phyloP scores from a whole-genome alignment of 2,329 filamentous ascomycete genomes.

The Ceratocystis albifundus region DNA sequence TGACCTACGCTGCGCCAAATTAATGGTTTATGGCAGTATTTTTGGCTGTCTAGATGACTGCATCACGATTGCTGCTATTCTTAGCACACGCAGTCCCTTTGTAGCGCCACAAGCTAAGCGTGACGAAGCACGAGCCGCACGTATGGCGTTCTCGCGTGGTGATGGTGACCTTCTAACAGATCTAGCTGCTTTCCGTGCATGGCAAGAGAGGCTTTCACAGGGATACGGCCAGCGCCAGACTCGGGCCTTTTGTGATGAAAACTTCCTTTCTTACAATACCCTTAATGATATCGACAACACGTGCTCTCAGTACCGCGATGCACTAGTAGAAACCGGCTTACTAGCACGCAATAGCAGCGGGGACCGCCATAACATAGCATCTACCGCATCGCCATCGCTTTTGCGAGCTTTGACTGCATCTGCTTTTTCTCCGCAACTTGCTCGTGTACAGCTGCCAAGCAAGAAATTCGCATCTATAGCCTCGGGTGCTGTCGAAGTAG shows the following conservation, averaged over 20 bases:
- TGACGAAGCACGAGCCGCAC: slow-evolving; percentile 67
- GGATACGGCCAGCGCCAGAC: slow-evolving; percentile 51
- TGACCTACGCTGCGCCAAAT: slow-evolving; percentile 81
- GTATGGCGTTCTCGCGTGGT: slow-evolving; percentile 58
- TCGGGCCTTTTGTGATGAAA: slow-evolving; percentile 68
- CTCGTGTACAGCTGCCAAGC: slow-evolving; percentile 83
- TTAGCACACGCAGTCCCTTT: slow-evolving; percentile 84
- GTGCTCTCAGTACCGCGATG: slow-evolving; percentile 70
- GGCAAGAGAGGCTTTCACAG: slow-evolving; percentile 55
- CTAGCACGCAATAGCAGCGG: slow-evolving; percentile 36
- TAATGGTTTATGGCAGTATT: slow-evolving; percentile 89
- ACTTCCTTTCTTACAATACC: slow-evolving; percentile 73
- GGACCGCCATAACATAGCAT: slow-evolving; percentile 27
- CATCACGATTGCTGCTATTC: slow-evolving; percentile 77
- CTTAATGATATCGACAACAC: slow-evolving; percentile 83
- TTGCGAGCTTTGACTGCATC: slow-evolving; percentile 60
- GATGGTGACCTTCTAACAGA: slow-evolving; percentile 87
- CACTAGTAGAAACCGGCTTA: slow-evolving; percentile 77
- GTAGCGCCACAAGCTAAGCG: slow-evolving; percentile 63
- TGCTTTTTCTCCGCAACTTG: slow-evolving; percentile 74
- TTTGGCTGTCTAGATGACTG: slow-evolving; percentile 86
- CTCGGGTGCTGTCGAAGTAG: slow-evolving; percentile 80
- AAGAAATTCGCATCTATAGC: slow-evolving; percentile 87
- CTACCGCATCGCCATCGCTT: slow-evolving; percentile 34
- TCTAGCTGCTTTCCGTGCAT: slow-evolving; percentile 70